Evolutionary conservation across 1,284 basidiomycete species (phyloP), one percentile per base, ranked within the genome.

Genomic region (Tylopilus sp.): DNA sequence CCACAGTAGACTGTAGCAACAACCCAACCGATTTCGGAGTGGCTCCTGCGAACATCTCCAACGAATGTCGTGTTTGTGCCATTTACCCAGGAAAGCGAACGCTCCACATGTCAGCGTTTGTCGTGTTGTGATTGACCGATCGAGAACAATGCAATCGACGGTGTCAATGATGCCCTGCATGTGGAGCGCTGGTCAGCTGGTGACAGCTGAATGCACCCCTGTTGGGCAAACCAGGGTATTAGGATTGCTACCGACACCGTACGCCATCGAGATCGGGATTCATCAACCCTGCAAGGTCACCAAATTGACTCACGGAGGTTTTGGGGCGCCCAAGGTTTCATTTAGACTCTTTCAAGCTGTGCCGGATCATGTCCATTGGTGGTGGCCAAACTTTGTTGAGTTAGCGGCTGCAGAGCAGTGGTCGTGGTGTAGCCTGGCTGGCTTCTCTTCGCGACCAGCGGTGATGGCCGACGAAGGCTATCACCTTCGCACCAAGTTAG

Each of bases 381-480:
- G 33, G 18, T 6, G 18, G 18, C 21, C 21, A 36, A 34, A 36
- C 19, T 36, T 12, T 36, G 34, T 36, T 13, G 18, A 21, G 18
- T 21, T 19, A 13, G 34, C 34, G 34, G 10, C 4, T 11, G 34
- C 11, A 10, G 34, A 18, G 34, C 3, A n/a, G 33, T 28, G 26
- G 26, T 28, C 8, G 26, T 28, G 26, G 8, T 26, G 25, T 9
- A 4, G 10, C 6, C 15, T 15, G 30, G 8, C 11, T 11, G 33
- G 28, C 56, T 58, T 58, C 56, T 53, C 53, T 55, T 53, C 43
- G 51, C 40, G 42, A 31, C 41, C 28, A 28, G 55, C 35, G 38
- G 9, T 60, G 47, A 56, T 58, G 51, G 52, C 49, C 42, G 60
- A 47, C 53, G 47, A 63, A 59, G 57, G 55, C 12, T 61, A 61